A percentile compares a stretch with the other conserved stretches of the same genome.
Conservation (phyloP, 2,329 filamentous ascomycete genomes). For the Bipolaris cookei region DNA sequence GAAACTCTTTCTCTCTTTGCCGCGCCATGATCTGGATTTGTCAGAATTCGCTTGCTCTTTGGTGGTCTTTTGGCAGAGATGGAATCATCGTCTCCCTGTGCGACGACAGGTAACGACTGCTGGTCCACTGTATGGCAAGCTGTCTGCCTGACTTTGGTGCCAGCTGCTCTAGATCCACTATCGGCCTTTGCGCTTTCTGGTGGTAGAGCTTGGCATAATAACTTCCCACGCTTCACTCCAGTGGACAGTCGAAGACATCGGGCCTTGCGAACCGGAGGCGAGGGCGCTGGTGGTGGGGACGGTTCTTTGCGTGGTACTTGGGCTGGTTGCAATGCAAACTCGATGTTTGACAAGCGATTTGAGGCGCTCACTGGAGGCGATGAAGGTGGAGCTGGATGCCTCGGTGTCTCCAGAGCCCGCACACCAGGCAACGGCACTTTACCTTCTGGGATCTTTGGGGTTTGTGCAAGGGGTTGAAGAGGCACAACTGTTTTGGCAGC, state of each 20-base stretch:
- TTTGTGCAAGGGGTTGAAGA: conserved; percentile 14
- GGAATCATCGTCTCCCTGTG: background rate
- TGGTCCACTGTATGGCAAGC: conserved; percentile 5
- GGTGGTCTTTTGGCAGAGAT: background rate
- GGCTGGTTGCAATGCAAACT: conserved; percentile 29
- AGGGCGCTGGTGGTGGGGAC: conserved; percentile 14
- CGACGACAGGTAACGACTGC: conserved; percentile 12
- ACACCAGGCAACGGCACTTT: conserved; percentile 35
- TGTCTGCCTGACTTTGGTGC: conserved; percentile 1
- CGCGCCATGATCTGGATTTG: background rate
- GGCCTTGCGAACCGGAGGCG: conserved; percentile 32
- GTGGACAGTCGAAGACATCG: conserved; percentile 50
- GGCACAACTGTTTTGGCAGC: conserved; percentile 5
- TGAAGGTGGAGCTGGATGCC: conserved; percentile 33
- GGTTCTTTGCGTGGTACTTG: conserved; percentile 15
- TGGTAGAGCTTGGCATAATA: conserved; percentile 52
- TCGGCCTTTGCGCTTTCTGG: conserved; percentile 12
- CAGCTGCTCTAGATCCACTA: conserved; percentile 7
- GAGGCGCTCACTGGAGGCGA: conserved; percentile 49
- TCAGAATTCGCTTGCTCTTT: conserved; percentile 16
- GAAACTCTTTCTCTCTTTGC: conserved; percentile 11
- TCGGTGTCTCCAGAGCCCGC: conserved; percentile 34
- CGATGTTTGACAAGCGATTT: conserved; percentile 47
- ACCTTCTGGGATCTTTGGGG: conserved; percentile 32
- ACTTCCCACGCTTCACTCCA: conserved; percentile 50